phyloP scores from a whole-genome alignment of 1,284 basidiomycete genomes.

The Ustilago hordei region DNA sequence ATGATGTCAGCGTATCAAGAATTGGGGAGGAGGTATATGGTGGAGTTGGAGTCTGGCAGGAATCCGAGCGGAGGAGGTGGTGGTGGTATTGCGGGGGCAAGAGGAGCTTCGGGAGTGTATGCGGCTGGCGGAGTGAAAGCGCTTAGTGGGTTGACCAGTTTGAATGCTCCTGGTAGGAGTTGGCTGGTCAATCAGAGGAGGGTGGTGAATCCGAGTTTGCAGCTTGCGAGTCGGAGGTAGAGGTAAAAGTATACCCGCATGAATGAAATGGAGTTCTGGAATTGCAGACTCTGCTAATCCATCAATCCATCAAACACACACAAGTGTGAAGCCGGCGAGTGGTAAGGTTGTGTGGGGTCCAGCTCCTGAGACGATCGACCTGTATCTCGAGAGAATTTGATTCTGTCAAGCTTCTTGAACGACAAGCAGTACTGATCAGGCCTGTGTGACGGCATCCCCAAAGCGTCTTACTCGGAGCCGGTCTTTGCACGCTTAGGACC shows the following conservation, averaged over 20 bases:
- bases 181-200: constrained; percentile 38
- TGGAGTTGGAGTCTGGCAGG: constrained; percentile 48
- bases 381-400: too few relatives aligned
- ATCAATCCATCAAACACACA: not conserved
- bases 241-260: constrained; percentile 5
- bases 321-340: not conserved
- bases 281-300: not conserved
- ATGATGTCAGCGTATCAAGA: constrained; percentile 54
- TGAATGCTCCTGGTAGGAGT: constrained; percentile 35
- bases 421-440: not conserved
- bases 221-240: constrained; percentile 32
- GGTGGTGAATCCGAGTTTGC: constrained; percentile 38
- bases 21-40: constrained; percentile 48
- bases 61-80: constrained; percentile 38
- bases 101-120: constrained; percentile 25
- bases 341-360: too few relatives aligned
- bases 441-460: not conserved
- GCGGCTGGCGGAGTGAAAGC: constrained; percentile 40
- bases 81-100: constrained; percentile 1
- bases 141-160: constrained; percentile 29
- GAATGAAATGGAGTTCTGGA: constrained; percentile 1
- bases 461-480: not conserved
- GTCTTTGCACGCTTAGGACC: not conserved
- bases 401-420: too few relatives aligned
- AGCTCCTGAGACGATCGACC: too few relatives aligned